Base-by-base conservation (phyloP, 2,329 filamentous ascomycete genomes). In the Aureobasidium sp. region DNA sequence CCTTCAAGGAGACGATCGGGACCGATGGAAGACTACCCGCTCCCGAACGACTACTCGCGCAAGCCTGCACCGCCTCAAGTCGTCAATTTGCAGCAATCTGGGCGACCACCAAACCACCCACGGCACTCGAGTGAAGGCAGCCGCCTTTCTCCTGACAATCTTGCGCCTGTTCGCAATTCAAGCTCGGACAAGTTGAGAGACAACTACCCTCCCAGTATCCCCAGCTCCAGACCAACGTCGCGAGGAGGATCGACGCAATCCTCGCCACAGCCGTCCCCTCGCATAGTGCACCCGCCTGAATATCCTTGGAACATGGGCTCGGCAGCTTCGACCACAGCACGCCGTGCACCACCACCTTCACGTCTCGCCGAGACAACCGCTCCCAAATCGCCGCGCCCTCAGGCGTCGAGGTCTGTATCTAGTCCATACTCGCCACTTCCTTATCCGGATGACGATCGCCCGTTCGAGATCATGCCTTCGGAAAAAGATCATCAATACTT, bases 391-490 rank as follows among this genome's bases (percentile, higher is more conserved):
- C 37, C 45, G 39, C 41, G 53, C 47, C 42, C 61, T 25, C 58
- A 67, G 70, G 17, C 70, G 71, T 59, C 73, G 69, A 37, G 69
- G 71, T 73, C 68, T 22, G 70, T 70, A 53, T 68, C 69, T 45
- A 69, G 72, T 63, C 68, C 66, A 27, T 67, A 67, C 11, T 68
- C 64, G 36, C 65, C 70, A 20, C 67, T 79, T 25, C 77, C 78
- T n/a, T 80, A 80, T 65, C 78, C 78, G 2, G 73, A 76, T 22
- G 77, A 79, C 51, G 74, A 78, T 63, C 70, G 70, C 37, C 67
- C 70, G 14, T 69, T 53, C 29, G 22, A 65, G 55, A 25, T 67
- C 65, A 79, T 80, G 76, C 77, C 78, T 17, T 68, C 74, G 5
- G 78, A 79, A 65, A 70, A 73, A 47, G 69, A 74, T 14, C 75